Evolutionary conservation across 805 yeast species (phyloP).

Genomic region (Myxozyma monticola): DNA sequence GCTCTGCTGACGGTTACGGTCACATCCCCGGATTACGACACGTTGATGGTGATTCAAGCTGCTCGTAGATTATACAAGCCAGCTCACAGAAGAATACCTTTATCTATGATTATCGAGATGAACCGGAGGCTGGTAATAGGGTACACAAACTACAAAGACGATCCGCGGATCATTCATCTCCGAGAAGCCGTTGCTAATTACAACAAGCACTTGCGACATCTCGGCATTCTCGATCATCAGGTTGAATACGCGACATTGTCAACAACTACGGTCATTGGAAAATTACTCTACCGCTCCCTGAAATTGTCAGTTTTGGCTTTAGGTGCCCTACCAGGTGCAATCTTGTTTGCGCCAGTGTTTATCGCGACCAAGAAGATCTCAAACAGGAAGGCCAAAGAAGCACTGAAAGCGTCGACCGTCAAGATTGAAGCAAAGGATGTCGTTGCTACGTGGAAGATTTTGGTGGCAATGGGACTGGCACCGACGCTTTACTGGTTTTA

Average conservation of each 20-base stretch:
- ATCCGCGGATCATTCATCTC: conserved; percentile 63
- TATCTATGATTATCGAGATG: conserved; percentile 84
- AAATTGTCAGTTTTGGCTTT: conserved; percentile 57
- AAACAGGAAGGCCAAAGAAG: conserved; percentile 67
- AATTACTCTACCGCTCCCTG: conserved; percentile 52
- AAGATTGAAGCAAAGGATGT: conserved; percentile 92
- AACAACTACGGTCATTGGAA: conserved; percentile 51
- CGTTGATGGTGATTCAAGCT: conserved; percentile 84
- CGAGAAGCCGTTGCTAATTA: conserved; percentile 66
- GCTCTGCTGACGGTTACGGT: conserved; percentile 85
- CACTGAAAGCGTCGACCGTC: conserved; percentile 83
- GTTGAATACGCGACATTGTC: conserved; percentile 57
- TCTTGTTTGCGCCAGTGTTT: conserved; percentile 86
- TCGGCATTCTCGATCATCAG: conserved; percentile 72
- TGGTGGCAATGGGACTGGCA: conserved; percentile 84
- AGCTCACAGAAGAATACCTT: conserved; percentile 66
- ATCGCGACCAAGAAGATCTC: conserved; percentile 74
- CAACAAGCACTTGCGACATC: conserved; percentile 61
- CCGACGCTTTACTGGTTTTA: conserved; percentile 82
- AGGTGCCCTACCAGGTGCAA: conserved; percentile 82
- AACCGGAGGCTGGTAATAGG: conserved; percentile 84
- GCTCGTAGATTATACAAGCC: conserved; percentile 87
- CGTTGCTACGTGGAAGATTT: conserved; percentile 94
- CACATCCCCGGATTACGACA: conserved; percentile 84
- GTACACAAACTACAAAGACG: conserved; percentile 68